Conservation (phyloP, 768 basidiomycete species). For the Phaeotremella fagi region DNA sequence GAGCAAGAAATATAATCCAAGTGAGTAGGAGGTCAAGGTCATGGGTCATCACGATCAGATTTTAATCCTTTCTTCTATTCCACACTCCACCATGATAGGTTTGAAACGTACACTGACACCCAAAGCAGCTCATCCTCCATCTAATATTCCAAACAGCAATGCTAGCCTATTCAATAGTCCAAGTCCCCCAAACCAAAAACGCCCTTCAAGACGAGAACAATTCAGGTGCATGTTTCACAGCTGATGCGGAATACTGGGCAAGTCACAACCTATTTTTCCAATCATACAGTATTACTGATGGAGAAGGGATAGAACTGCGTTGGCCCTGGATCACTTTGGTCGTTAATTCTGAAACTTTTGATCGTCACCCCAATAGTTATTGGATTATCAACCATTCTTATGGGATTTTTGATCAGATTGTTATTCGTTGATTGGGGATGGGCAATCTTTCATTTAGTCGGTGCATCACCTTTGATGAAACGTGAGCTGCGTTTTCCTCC, state of each 20-base stretch:
- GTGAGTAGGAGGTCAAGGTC: slow-evolving; percentile 2
- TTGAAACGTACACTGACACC: too few relatives aligned
- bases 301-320: slow-evolving; percentile 16
- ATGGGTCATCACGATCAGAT: background rate
- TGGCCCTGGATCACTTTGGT: slow-evolving; percentile 25
- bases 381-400: slow-evolving; percentile 21
- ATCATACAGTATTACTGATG: background rate
- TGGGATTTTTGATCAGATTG: slow-evolving; percentile 12
- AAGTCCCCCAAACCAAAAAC: slow-evolving; percentile 33
- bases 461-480: slow-evolving; percentile 28
- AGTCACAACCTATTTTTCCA: too few relatives aligned
- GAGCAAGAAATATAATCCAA: slow-evolving; percentile 35
- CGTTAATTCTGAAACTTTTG: slow-evolving; percentile 20
- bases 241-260: background rate
- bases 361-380: slow-evolving; percentile 36
- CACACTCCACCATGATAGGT: too few relatives aligned
- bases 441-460: slow-evolving; percentile 36
- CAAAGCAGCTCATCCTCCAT: slow-evolving; percentile 27
- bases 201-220: slow-evolving; percentile 14
- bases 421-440: slow-evolving; percentile 31
- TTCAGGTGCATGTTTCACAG: slow-evolving; percentile 16
- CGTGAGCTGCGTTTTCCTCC: slow-evolving; percentile 19
- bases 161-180: slow-evolving; percentile 30
- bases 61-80: too few relatives aligned
- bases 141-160: slow-evolving; percentile 30